phyloP scores from a whole-genome alignment of 441 rosid species.

The Theobroma grandiflorum region DNA sequence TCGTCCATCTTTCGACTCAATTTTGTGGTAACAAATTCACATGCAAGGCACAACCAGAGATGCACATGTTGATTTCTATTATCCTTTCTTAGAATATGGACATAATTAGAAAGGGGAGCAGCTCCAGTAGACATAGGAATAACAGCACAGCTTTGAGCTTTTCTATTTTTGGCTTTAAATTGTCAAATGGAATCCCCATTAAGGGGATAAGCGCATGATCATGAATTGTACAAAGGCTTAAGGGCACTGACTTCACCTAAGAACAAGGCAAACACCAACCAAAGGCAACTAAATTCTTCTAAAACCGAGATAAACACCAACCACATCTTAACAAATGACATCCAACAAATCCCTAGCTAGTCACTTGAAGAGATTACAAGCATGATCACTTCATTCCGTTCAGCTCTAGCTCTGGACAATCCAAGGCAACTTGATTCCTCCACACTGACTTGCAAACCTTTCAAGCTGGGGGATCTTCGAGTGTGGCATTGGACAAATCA shows the following conservation, averaged over 20 bases:
- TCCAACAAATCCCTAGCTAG: constrained; percentile 38
- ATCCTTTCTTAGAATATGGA: not conserved
- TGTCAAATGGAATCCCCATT: not conserved
- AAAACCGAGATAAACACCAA: constrained; percentile 8
- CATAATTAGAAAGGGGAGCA: not conserved
- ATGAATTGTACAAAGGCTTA: constrained; percentile 39
- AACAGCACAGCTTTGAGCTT: not conserved
- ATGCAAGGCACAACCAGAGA: not conserved
- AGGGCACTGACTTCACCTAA: constrained; percentile 35
- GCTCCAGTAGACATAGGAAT: not conserved
- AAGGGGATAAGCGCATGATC: constrained; percentile 27
- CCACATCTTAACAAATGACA: constrained; percentile 21
- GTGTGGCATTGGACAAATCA: constrained; percentile 70
- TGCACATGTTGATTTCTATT: not conserved
- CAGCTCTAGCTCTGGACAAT: constrained; percentile 24
- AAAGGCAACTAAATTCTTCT: constrained; percentile 29
- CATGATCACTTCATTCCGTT: constrained; percentile 31
- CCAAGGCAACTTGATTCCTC: constrained; percentile 20
- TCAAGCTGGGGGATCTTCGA: constrained; percentile 75
- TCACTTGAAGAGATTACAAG: constrained; percentile 33
- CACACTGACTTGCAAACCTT: not conserved
- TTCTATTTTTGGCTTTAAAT: not conserved
- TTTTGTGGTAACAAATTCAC: not conserved
- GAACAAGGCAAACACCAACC: constrained; percentile 28
- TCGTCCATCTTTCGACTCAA: constrained; percentile 2